Percentiles rank a stretch among this genome's conserved stretches.
Evolutionary conservation across 352 stramenopile genomes (phyloP).

Genomic region (Phytophthora boehmeriae): DNA sequence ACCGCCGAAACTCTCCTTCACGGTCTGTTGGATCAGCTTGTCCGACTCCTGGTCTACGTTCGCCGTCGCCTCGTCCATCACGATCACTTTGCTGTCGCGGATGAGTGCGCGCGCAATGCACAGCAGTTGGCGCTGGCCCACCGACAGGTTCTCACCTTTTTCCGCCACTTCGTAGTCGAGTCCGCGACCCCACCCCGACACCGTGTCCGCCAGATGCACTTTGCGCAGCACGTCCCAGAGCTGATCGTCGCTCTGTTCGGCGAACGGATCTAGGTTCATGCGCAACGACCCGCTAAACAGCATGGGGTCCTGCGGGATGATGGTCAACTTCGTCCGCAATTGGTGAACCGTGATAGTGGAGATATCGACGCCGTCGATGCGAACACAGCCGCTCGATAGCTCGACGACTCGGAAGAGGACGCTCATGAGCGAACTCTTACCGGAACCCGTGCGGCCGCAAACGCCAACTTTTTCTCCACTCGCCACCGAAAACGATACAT

Average conservation of each 20-base stretch:
- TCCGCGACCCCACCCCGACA: constrained; percentile 58
- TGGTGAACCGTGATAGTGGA: constrained; percentile 36
- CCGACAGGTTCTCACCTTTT: constrained; percentile 93
- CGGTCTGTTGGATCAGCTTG: constrained; percentile 63
- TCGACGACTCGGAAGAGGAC: constrained; percentile 48
- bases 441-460: constrained; percentile 45
- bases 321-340: constrained; percentile 43
- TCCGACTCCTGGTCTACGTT: constrained; percentile 88
- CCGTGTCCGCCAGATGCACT: constrained; percentile 61
- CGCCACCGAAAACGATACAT: constrained; percentile 57
- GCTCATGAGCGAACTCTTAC: constrained; percentile 52
- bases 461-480: constrained; percentile 84
- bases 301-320: constrained; percentile 90
- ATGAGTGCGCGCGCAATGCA: constrained; percentile 95
- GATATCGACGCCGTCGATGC: constrained; percentile 89
- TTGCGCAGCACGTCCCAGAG: constrained; percentile 54
- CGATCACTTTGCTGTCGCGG: constrained; percentile 84
- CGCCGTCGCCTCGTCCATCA: constrained; percentile 96
- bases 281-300: constrained; percentile 90
- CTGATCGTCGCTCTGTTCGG: constrained; percentile 57
- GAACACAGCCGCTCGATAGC: constrained; percentile 54
- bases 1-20: constrained; percentile 88
- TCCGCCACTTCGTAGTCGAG: constrained; percentile 91
- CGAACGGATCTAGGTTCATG: constrained; percentile 91
- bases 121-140: constrained; percentile 96